Conservation (phyloP, 2,329 filamentous ascomycete genomes). For the Hypoxylon sp. region DNA sequence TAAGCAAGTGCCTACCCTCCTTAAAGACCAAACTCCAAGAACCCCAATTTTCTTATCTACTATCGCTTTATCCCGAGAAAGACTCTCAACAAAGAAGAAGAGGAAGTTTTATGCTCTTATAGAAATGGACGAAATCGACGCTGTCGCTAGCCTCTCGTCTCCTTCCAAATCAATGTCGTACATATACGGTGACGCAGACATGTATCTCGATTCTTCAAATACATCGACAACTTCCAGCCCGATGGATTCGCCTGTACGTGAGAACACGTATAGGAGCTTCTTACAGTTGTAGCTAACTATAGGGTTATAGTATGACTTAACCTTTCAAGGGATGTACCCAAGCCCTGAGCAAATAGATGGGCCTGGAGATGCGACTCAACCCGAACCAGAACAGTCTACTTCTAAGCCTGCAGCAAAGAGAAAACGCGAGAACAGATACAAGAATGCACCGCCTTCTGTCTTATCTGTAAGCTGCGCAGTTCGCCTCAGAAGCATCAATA, state of each 20-base stretch:
- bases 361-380: conserved; percentile 46
- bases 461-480: conserved; percentile 60
- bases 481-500: conserved; percentile 4
- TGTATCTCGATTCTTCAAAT: conserved; percentile 55
- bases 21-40: conserved; percentile 4
- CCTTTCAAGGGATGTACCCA: conserved; percentile 49
- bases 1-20: conserved; percentile 19
- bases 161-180: conserved; percentile 55
- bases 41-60: not conserved
- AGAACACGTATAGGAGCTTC: not conserved
- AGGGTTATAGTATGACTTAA: conserved; percentile 55
- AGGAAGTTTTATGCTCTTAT: conserved; percentile 1
- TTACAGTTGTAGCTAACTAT: conserved; percentile 33
- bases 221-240: conserved; percentile 58
- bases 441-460: conserved; percentile 66
- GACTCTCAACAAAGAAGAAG: conserved; percentile 1
- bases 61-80: not conserved
- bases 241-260: conserved; percentile 56
- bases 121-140: conserved; percentile 55
- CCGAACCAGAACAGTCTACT: conserved; percentile 46
- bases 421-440: conserved; percentile 68
- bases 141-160: conserved; percentile 54
- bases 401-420: conserved; percentile 61
- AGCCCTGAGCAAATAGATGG: conserved; percentile 47
- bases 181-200: conserved; percentile 57